Evolutionary conservation across 2,329 filamentous ascomycete genomes (phyloP), one percentile per base, ranked within the genome.

Genomic region (Aotearoamyces nothofagi): DNA sequence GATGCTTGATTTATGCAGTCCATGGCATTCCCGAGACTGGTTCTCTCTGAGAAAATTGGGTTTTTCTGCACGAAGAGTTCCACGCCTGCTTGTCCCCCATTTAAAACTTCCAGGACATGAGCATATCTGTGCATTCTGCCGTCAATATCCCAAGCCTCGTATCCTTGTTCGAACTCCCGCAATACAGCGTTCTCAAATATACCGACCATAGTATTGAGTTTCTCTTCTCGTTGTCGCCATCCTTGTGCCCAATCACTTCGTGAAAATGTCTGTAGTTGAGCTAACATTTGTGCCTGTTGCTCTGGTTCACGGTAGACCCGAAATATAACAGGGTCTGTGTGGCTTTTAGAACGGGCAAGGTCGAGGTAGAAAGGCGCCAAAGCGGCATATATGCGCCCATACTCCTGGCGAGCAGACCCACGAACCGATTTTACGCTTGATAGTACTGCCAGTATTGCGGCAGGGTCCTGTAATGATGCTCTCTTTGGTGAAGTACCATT

Each of bases 171-270:
- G 41, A 98, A 98, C 50, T 98, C 90, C 27, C 79, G 69, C 29
- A 94, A 57, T 3, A 92, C 86, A 3, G 86, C 84, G 32, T 77
- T 84, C 54, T 96, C 87, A 44, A 98, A 98, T 34, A 90, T 75
- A 20, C 66, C 66, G 39, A 77, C 69, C 66, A 92, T 84, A 14
- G 64, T 67, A 20, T 69, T 60, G 12, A 98, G 58, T 46, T 77
- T 80, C 36, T 78, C 71, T 43, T 79, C 69, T 24, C 87, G 63
- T 40, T 71, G 63, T 26, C 58, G 53, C 61, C 78, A 86, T 2
- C 83, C 86, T 33, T 77, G 59, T 1, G 81, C 66, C 58, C 70
- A 80, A 51, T 98, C 90, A 45, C 80, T 83, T 44, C 71, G 73
- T 7, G 78, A 63, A 52, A 98, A 98, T 0, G 61, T 61, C 33